A percentile compares a stretch with the other conserved stretches of the same genome.
These are phyloP conservation scores for Leonotis leonurus DNA, from an alignment of 257 asterid genomes.

Conservation along the genomic window DNA sequence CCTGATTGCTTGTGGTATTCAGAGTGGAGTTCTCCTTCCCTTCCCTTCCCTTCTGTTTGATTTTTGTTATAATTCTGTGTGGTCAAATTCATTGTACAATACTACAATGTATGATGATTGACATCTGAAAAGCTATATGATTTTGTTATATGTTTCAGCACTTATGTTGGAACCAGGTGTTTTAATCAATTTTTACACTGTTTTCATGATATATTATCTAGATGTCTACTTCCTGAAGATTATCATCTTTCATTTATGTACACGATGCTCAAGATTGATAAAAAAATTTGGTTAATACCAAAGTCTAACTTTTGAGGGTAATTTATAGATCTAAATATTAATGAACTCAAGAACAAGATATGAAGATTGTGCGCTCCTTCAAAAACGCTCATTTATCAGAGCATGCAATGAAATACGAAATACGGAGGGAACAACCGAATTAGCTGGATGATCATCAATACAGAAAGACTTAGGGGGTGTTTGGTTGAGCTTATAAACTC, in stretches of 20 bases:
- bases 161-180: background rate
- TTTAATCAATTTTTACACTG: too few relatives aligned
- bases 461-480: too few relatives aligned
- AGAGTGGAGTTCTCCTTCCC: background rate
- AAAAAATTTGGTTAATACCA: background rate
- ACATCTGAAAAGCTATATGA: background rate
- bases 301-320: background rate
- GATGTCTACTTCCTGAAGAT: too few relatives aligned
- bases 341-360: constrained; percentile 5
- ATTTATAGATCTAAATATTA: background rate
- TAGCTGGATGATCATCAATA: constrained; percentile 7
- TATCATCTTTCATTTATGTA: too few relatives aligned
- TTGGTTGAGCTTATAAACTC: too few relatives aligned
- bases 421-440: too few relatives aligned
- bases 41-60: too few relatives aligned
- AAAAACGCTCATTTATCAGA: constrained; percentile 3
- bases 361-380: background rate
- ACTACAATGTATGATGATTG: background rate
- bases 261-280: background rate
- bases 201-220: too few relatives aligned
- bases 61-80: too few relatives aligned
- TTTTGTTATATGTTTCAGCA: background rate
- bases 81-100: too few relatives aligned
- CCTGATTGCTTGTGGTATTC: background rate
- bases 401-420: background rate